Base-by-base conservation (phyloP, 169 alveolate species). In the Hepatocystis sp. region DNA sequence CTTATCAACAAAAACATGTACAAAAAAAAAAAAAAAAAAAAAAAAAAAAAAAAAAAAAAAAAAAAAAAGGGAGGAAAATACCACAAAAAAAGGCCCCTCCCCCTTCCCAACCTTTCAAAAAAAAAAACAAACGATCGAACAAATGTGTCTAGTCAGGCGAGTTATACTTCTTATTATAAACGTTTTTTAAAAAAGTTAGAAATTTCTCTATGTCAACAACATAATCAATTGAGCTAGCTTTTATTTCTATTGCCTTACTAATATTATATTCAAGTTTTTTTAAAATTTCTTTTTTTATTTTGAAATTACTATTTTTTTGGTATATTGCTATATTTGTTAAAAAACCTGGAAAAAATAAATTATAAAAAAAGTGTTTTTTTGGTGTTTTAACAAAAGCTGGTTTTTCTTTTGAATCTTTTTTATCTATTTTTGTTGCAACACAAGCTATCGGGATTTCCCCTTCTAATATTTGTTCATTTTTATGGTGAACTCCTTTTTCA, bases 401-500 rank as follows among this genome's bases (percentile, higher is more conserved):
- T 76, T 76, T 76, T 76, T 76, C 58, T 51, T 76, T 76, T 15
- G 88, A 30, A 23, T 56, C 46, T 36, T 76, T 76, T 46, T 76
- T 76, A 39, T 76, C 88, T 36, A 76, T 76, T 52, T 76, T 76
- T 25, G 88, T 76, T 21, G 88, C 88, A 3, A 76, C 40, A 39
- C 67, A 76, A 7, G 88, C 88, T 58, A 76, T 23, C 1, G 88
- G 88, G 40, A 76, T 76, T 42, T 76, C 66, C 2, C 88, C 88
- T 7, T 58, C 42, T 46, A 76, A 63, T 19, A 76, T 56, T 15
- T 58, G 49, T 30, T 39, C 78, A 17, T 52, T 49, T 19, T 56
- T 40, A 58, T 56, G 32, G 49, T 28, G 7, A 15, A 15, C 17
- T 19, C 67, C 67, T 10, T 60, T 60, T 60, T 60, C 67, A 1